phyloP scores from a whole-genome alignment of 2,329 filamentous ascomycete species.

The Cryphonectria carpinicola region DNA sequence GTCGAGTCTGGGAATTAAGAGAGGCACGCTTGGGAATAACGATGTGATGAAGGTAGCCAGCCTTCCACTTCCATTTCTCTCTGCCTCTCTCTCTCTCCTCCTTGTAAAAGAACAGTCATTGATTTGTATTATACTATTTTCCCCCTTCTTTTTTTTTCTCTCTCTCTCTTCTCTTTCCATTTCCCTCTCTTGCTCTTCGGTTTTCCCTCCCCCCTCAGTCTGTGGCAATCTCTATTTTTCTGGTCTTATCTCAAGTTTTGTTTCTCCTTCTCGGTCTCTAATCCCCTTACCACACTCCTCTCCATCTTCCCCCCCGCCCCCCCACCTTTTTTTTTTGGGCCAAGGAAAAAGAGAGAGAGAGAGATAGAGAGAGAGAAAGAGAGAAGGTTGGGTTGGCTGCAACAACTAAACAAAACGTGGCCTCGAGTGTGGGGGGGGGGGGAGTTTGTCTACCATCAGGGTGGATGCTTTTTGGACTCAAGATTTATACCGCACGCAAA shows the following conservation, averaged over 20 bases:
- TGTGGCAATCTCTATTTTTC: neutral
- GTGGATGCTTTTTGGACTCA: neutral
- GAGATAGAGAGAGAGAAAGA: neutral
- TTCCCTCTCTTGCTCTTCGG: neutral
- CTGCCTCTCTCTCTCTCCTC: neutral
- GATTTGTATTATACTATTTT: neutral
- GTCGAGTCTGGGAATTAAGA: neutral
- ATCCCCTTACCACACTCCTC: neutral
- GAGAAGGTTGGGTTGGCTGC: neutral
- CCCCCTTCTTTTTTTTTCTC: neutral
- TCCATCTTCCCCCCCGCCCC: neutral
- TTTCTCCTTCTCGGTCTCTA: neutral
- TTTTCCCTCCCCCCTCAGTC: neutral
- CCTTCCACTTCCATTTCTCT: neutral
- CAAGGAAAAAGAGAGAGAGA: neutral
- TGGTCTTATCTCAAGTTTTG: neutral
- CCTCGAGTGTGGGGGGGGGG: too few species aligned
- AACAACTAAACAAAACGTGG: neutral
- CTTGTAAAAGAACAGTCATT: neutral
- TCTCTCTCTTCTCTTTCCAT: neutral
- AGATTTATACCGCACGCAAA: neutral
- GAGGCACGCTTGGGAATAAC: neutral
- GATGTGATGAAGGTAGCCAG: neutral
- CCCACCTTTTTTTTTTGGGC: neutral
- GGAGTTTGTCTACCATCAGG: too few species aligned